Percentiles rank a stretch among this genome's conserved stretches.
Conservation (phyloP, 495 filamentous ascomycete genomes). For the Sordaria brevicollis region DNA sequence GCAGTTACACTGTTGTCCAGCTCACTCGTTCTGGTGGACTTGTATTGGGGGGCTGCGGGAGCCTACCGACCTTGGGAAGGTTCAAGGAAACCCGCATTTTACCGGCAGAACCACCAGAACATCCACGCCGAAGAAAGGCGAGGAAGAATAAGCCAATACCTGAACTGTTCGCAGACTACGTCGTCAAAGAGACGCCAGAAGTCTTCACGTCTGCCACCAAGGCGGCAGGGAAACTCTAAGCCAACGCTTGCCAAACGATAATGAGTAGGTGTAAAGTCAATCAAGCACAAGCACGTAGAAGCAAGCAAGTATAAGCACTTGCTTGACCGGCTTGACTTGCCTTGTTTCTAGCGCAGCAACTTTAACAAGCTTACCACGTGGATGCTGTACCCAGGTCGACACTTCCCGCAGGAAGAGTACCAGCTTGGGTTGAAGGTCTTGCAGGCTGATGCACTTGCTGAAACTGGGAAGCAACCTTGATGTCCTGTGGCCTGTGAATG, state of each 20-base stretch:
- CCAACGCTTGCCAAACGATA: constrained; percentile 22
- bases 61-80: background rate
- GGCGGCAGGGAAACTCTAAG: background rate
- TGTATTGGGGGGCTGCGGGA: background rate
- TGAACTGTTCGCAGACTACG: background rate
- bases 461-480: background rate
- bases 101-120: background rate
- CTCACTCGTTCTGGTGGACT: background rate
- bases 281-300: constrained; percentile 7
- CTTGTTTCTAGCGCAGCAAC: too few species aligned
- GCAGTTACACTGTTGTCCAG: background rate
- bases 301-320: too few species aligned
- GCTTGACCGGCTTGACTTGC: too few species aligned
- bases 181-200: background rate
- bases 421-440: background rate
- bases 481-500: background rate
- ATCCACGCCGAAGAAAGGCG: background rate
- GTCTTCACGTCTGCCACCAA: background rate
- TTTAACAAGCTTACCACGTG: constrained; percentile 3
- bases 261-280: constrained; percentile 23
- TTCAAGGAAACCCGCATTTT: background rate
- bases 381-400: background rate
- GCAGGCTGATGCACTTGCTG: background rate
- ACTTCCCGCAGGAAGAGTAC: constrained; percentile 4
- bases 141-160: background rate